Conservation (phyloP, 345 rosid genomes). For the Melaleuca quinquenervia region DNA sequence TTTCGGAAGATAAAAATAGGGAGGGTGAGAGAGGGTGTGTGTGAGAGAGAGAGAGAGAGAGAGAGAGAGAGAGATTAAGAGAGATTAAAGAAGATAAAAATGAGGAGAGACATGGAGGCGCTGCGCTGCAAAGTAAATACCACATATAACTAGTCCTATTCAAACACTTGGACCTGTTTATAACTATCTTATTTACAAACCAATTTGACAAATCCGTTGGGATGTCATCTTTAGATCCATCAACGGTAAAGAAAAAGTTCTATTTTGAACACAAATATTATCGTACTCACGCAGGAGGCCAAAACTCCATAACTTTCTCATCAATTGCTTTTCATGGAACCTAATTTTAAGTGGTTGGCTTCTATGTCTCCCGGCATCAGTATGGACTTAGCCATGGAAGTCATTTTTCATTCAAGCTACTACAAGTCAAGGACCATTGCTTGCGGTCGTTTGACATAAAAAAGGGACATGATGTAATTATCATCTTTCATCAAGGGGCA, state of each 20-base stretch:
- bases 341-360: background rate
- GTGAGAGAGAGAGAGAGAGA: background rate
- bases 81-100: background rate
- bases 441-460: background rate
- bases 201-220: background rate
- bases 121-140: background rate
- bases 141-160: background rate
- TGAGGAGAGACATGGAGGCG: background rate
- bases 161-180: background rate
- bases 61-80: background rate
- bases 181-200: background rate
- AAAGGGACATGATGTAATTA: background rate
- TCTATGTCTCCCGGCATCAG: background rate
- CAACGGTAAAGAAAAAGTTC: background rate
- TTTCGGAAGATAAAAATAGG: conserved; percentile 1
- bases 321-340: background rate
- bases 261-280: background rate
- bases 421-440: background rate
- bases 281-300: background rate
- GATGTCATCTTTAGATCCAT: background rate
- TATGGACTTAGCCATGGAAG: background rate
- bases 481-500: no score
- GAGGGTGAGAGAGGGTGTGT: no score
- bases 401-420: background rate
- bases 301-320: background rate